Base-by-base conservation (phyloP, 73 alveolate species). In the Stentor roeselii region DNA sequence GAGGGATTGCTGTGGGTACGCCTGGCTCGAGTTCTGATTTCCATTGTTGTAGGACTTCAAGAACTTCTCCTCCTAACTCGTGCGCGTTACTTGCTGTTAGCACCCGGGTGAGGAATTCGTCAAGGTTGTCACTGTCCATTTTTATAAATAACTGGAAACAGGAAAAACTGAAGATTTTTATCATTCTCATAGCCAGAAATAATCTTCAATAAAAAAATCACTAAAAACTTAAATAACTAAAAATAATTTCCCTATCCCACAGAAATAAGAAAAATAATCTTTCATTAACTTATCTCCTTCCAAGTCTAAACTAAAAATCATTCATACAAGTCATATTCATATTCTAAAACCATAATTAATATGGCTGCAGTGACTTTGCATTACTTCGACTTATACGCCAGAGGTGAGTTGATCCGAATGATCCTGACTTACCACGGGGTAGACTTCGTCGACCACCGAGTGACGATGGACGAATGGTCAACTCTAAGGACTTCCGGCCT, bases 321-420 rank as follows among this genome's bases (percentile, higher is more conserved):
- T n/a, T n/a, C n/a, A n/a, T n/a, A n/a, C n/a, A n/a, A n/a, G n/a
- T n/a, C n/a, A n/a, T n/a, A n/a, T n/a, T n/a, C n/a, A n/a, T n/a
- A n/a, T n/a, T n/a, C n/a, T n/a, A n/a, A n/a, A n/a, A n/a, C n/a
- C n/a, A n/a, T n/a, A n/a, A n/a, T n/a, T n/a, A n/a, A n/a, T n/a
- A 76, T 76, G 35, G 21, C 40, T 76, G 35, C 34, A 27, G 39
- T 76, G 60, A 87, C 82, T 39, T 78, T 87, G 37, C 50, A 82
- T 83, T 87, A 87, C 50, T 87, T 87, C 89, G 86, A 83, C 40
- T 50, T 60, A 75, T 84, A 87, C 86, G 92, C 87, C 14, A 83
- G 89, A 60, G 92, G 89, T 38, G 92, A 87, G 36, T 39, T 84
- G 27, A 87, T 87, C 84, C 85, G 93, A 83, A 37, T 84, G 67